phyloP scores from a whole-genome alignment of 2,329 filamentous ascomycete species.

The Cercospora sojina region DNA sequence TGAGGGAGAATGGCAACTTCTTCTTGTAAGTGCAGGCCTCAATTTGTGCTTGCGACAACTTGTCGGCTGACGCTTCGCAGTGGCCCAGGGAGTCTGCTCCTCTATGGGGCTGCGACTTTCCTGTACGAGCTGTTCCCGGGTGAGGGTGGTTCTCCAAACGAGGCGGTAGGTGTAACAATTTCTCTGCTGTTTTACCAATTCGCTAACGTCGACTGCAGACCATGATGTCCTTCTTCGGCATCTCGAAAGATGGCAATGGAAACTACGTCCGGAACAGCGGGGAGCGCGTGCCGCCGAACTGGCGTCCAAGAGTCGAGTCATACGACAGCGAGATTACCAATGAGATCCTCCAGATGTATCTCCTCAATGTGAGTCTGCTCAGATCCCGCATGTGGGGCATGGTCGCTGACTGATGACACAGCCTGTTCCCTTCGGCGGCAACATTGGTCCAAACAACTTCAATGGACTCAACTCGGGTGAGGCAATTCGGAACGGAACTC shows the following conservation, averaged over 20 bases:
- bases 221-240: slow-evolving; percentile 44
- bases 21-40: slow-evolving; percentile 35
- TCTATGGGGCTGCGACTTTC: slow-evolving; percentile 47
- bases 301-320: slow-evolving; percentile 31
- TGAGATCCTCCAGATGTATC: slow-evolving; percentile 46
- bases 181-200: not conserved
- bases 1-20: slow-evolving; percentile 44
- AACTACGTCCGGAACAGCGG: slow-evolving; percentile 40
- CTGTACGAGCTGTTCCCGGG: slow-evolving; percentile 45
- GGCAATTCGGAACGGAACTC: slow-evolving; percentile 36
- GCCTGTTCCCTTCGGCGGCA: slow-evolving; percentile 38
- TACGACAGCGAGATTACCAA: slow-evolving; percentile 41
- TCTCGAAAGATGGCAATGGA: slow-evolving; percentile 39
- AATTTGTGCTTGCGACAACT: not conserved
- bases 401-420: slow-evolving; percentile 27
- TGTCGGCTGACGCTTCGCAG: not conserved
- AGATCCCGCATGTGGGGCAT: too few species aligned
- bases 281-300: slow-evolving; percentile 43
- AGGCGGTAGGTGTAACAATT: slow-evolving; percentile 16
- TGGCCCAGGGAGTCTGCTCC: slow-evolving; percentile 41
- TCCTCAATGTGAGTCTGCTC: slow-evolving; percentile 20
- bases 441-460: slow-evolving; percentile 34
- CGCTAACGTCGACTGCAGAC: slow-evolving; percentile 21
- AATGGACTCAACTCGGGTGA: slow-evolving; percentile 40
- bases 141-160: slow-evolving; percentile 36